A percentile compares a stretch with the other conserved stretches of the same genome.
Evolutionary conservation across 1,284 basidiomycete genomes (phyloP).

Genomic region (Termitomyces sp.): DNA sequence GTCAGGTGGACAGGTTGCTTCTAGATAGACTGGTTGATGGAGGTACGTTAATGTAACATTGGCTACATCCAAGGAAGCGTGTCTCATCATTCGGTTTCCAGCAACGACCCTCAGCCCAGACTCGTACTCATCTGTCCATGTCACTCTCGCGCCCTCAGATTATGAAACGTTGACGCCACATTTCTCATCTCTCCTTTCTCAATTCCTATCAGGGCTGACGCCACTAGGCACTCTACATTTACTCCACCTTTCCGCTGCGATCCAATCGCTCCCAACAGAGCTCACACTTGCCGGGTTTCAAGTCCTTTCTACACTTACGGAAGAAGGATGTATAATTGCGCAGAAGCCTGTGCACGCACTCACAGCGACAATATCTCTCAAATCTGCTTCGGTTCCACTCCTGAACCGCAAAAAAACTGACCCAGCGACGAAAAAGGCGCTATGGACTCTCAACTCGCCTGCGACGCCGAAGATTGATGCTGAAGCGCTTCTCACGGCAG

Average conservation of each 20-base stretch:
- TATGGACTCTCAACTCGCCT: slow-evolving; percentile 70
- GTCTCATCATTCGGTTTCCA: slow-evolving; percentile 26
- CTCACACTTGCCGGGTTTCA: slow-evolving; percentile 61
- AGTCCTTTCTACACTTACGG: slow-evolving; percentile 39
- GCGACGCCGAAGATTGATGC: slow-evolving; percentile 68
- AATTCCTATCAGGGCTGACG: slow-evolving; percentile 52
- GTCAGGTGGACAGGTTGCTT: slow-evolving; percentile 66
- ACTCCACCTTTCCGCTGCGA: slow-evolving; percentile 43
- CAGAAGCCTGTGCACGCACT: slow-evolving; percentile 56
- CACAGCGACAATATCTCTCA: slow-evolving; percentile 32
- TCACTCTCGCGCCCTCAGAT: slow-evolving; percentile 56
- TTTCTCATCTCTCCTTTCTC: slow-evolving; percentile 51
- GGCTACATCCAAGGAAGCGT: neutral
- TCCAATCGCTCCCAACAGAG: slow-evolving; percentile 46
- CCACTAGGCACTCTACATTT: slow-evolving; percentile 67
- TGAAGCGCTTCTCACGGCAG: slow-evolving; percentile 68
- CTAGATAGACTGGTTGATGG: slow-evolving; percentile 71
- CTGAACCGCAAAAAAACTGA: slow-evolving; percentile 53
- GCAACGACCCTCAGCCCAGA: slow-evolving; percentile 54
- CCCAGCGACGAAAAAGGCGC: slow-evolving; percentile 67
- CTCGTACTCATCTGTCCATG: slow-evolving; percentile 59
- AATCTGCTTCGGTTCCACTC: slow-evolving; percentile 36
- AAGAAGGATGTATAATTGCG: slow-evolving; percentile 48
- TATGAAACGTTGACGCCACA: slow-evolving; percentile 52
- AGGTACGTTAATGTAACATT: slow-evolving; percentile 43